A percentile compares a stretch with the other conserved stretches of the same genome.
phyloP scores from a whole-genome alignment of 2,329 filamentous ascomycete genomes.

The Aspergillus tanneri region DNA sequence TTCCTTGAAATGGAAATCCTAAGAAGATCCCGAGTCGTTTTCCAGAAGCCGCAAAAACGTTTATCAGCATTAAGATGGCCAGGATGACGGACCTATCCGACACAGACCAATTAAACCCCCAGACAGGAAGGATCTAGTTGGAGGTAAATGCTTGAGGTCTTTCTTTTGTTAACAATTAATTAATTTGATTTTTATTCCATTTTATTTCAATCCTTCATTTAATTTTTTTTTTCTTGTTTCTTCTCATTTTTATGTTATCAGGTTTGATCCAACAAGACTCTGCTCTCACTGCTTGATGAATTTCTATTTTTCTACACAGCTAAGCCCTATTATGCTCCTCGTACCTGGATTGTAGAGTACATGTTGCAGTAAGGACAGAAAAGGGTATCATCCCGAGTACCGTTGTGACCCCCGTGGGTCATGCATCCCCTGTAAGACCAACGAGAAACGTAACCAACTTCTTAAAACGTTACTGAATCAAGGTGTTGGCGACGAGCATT shows the following conservation, averaged over 20 bases:
- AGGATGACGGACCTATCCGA: background rate
- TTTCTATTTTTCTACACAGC: too few species aligned
- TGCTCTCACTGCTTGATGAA: too few species aligned
- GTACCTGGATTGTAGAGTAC: background rate
- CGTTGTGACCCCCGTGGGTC: conserved; percentile 14
- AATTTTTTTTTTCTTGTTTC: background rate
- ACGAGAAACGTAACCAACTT: conserved; percentile 9
- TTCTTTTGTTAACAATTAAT: background rate
- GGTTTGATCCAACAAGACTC: background rate
- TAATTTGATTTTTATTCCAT: background rate
- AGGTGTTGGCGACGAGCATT: conserved; percentile 29
- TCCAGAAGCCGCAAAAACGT: conserved; percentile 18
- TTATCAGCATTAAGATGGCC: conserved; percentile 5
- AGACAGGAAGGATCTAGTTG: conserved; percentile 7
- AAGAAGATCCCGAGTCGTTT: conserved; percentile 14
- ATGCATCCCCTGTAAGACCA: conserved; percentile 7
- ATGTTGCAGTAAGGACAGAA: background rate
- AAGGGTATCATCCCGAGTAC: background rate
- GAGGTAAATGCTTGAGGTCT: conserved; percentile 12
- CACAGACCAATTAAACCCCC: conserved; percentile 8
- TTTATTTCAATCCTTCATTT: background rate
- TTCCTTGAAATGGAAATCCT: conserved; percentile 22
- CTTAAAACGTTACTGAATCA: conserved; percentile 20
- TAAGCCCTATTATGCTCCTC: too few species aligned
- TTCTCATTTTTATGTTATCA: background rate